Conservation (phyloP, 257 asterid genomes). For the Penstemon davidsonii region DNA sequence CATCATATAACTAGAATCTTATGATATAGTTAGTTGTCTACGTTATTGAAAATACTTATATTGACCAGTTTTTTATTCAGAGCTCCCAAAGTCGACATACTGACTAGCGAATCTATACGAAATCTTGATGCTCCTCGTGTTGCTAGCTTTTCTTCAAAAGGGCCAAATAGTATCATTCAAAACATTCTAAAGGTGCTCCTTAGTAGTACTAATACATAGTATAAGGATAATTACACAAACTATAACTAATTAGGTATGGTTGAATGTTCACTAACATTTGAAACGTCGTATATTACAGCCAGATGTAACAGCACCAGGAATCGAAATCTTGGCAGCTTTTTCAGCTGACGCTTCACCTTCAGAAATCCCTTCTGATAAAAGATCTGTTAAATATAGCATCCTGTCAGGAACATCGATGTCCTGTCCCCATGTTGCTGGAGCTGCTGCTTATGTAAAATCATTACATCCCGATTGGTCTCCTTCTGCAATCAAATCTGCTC, state of each 20-base stretch:
- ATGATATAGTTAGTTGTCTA: too few species aligned
- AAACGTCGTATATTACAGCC: slow-evolving; percentile 12
- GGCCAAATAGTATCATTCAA: slow-evolving; percentile 27
- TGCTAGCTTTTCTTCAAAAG: slow-evolving; percentile 26
- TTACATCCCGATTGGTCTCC: slow-evolving; percentile 30
- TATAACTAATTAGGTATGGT: too few species aligned
- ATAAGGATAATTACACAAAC: too few species aligned
- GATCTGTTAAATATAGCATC: slow-evolving; percentile 22
- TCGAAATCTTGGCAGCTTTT: slow-evolving; percentile 30
- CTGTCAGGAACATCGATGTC: slow-evolving; percentile 35
- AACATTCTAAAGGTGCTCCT: slow-evolving; percentile 26
- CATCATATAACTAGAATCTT: background rate
- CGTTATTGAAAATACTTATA: background rate
- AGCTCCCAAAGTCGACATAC: slow-evolving; percentile 22
- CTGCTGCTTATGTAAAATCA: slow-evolving; percentile 34
- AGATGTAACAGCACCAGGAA: slow-evolving; percentile 30
- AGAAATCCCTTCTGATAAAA: background rate
- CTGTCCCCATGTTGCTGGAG: slow-evolving; percentile 34
- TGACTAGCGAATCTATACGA: slow-evolving; percentile 20
- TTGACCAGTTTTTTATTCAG: background rate
- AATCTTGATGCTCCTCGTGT: slow-evolving; percentile 18
- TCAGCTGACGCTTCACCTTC: slow-evolving; percentile 7
- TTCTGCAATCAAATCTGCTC: slow-evolving; percentile 31
- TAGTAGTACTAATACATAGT: background rate
- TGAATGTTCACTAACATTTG: too few species aligned